A percentile compares a stretch with the other conserved stretches of the same genome.
phyloP scores from a whole-genome alignment of 192 early-diverging fungal genomes.

The Backusella tuberculispora region DNA sequence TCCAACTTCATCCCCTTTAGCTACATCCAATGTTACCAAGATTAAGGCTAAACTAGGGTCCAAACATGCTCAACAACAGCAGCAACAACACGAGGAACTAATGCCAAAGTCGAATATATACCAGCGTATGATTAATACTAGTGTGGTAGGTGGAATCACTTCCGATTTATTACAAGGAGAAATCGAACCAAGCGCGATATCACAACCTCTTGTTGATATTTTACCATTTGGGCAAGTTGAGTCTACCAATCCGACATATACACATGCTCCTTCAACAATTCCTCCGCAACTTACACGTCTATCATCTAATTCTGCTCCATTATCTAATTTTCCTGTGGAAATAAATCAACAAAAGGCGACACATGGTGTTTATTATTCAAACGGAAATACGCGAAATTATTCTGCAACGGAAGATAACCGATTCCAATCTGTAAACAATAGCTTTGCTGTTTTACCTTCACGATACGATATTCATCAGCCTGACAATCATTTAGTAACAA shows the following conservation, averaged over 20 bases:
- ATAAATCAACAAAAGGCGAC: background rate
- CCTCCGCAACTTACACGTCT: background rate
- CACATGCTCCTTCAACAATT: background rate
- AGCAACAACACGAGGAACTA: background rate
- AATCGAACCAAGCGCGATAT: background rate
- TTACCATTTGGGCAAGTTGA: background rate
- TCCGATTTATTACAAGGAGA: conserved; percentile 21
- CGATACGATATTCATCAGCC: background rate
- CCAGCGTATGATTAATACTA: conserved; percentile 33
- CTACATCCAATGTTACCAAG: background rate
- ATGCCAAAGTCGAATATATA: conserved; percentile 25
- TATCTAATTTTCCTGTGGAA: background rate
- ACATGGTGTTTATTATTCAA: background rate
- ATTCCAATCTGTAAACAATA: background rate
- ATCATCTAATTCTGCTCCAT: background rate
- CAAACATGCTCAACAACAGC: background rate
- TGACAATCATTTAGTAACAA: background rate
- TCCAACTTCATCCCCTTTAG: background rate
- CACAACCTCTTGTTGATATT: background rate
- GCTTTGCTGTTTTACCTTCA: background rate
- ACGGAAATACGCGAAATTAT: conserved; percentile 1
- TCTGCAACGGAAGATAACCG: background rate
- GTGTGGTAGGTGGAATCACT: conserved; percentile 30
- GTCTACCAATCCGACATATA: background rate
- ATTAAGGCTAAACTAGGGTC: too few relatives aligned